These are phyloP conservation scores for Hygrocybe punicea DNA, from an alignment of 768 basidiomycete species.

Conservation along the genomic window DNA sequence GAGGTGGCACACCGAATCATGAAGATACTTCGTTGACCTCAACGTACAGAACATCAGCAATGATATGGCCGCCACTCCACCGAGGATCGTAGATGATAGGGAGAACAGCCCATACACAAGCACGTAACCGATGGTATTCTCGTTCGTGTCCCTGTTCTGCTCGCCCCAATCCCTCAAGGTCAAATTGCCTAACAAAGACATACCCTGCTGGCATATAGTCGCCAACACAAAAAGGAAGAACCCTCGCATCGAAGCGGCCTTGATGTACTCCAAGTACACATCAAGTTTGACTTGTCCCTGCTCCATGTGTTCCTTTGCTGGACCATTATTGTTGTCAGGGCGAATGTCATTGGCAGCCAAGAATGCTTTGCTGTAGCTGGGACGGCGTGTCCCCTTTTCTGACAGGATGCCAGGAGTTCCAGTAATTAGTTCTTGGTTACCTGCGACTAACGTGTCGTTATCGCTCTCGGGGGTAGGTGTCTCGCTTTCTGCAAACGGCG, in stretches of 20 bases:
- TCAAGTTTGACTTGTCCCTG: conserved; percentile 74
- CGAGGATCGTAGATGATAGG: conserved; percentile 51
- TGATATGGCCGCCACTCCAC: conserved; percentile 54
- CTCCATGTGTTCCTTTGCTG: conserved; percentile 69
- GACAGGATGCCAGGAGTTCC: neutral
- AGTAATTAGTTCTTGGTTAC: neutral
- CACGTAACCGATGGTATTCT: conserved; percentile 57
- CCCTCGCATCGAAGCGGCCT: conserved; percentile 72
- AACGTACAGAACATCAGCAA: conserved; percentile 79
- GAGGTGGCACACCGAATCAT: conserved; percentile 68
- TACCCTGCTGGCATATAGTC: conserved; percentile 52
- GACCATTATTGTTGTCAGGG: conserved; percentile 43
- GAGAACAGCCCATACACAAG: conserved; percentile 68
- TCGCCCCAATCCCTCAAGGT: conserved; percentile 82
- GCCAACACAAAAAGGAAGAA: conserved; percentile 61
- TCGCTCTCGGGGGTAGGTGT: conserved; percentile 12
- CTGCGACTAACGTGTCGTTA: conserved; percentile 26
- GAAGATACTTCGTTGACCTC: conserved; percentile 68
- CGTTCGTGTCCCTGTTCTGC: conserved; percentile 60
- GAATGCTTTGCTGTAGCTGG: conserved; percentile 56
- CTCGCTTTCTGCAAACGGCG: conserved; percentile 44
- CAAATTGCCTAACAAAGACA: conserved; percentile 51
- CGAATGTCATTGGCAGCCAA: conserved; percentile 42
- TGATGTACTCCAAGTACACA: conserved; percentile 76
- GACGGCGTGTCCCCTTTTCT: conserved; percentile 56